Evolutionary conservation across 441 rosid genomes (phyloP), one percentile per base, ranked within the genome.

Genomic region (Euphorbia schlechtendalii): DNA sequence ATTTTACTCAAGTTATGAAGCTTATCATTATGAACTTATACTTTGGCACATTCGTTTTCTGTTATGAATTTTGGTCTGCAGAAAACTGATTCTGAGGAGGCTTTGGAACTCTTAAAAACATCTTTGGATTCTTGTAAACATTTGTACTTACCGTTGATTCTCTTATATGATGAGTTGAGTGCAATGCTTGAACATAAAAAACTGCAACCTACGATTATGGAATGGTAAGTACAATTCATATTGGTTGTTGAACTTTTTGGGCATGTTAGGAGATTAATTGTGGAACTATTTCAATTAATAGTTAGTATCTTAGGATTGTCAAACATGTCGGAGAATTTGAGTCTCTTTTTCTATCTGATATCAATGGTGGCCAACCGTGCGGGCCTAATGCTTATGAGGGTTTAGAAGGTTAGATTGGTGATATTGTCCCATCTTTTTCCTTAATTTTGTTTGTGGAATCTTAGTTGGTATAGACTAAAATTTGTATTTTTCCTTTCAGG

Each of bases 321-420:
- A 85, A 84, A 78, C 88, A 86, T 74, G 75, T 79, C 46, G 96
- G 92, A 67, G 94, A 91, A 43, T 86, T 91, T 77, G 97, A 91
- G 71, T 88, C 88, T 28, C 69, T 69, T 32, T 91, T 80, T 75
- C 78, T 88, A 34, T 83, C 87, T 38, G 97, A 91, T 78, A 85
- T 88, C 69, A 86, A 84, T 61, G 74, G 78, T 27, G 97, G 90
- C 53, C 80, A 78, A 61, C 56, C 85, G 71, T 72, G 75, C 66
- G 72, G 56, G 18, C 66, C 73, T 61, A 72, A 77, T 63, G 58
- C 74, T 18, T 76, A 73, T 76, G 78, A 77, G 15, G 92, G 83
- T 74, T 82, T 91, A 68, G 92, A 88, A 80, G 97, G 97, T 88
- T 69, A 64, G 61, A 28, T 63, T 22, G 63, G 54, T 51, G 41